A percentile compares a stretch with the other conserved stretches of the same genome.
Evolutionary conservation across 2,329 filamentous ascomycete genomes (phyloP).

Genomic region (Penicillium sp.): DNA sequence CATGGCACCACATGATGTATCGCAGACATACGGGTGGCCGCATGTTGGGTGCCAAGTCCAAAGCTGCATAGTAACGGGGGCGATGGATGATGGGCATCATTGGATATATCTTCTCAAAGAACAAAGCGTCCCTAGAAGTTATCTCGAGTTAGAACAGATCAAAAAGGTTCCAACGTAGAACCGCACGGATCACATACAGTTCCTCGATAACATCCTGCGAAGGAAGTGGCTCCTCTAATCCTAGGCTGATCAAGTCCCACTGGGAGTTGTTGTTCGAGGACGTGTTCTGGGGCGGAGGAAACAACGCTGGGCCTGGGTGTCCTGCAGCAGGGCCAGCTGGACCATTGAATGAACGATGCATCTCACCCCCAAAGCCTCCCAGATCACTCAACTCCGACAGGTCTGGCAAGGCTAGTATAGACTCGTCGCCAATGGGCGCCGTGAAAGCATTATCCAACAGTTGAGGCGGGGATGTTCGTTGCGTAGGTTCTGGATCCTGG

Average conservation of each 20-base stretch:
- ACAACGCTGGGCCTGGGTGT: slow-evolving; percentile 22
- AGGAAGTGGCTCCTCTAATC: slow-evolving; percentile 79
- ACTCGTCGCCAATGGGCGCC: slow-evolving; percentile 36
- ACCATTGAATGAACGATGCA: slow-evolving; percentile 26
- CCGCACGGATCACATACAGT: slow-evolving; percentile 54
- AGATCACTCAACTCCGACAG: slow-evolving; percentile 20
- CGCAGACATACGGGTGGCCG: slow-evolving; percentile 84
- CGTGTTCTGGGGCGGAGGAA: slow-evolving; percentile 22
- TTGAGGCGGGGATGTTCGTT: slow-evolving; percentile 34
- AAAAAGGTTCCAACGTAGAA: background rate
- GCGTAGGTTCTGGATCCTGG: slow-evolving; percentile 57
- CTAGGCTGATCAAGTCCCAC: slow-evolving; percentile 84
- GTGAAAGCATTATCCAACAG: slow-evolving; percentile 23
- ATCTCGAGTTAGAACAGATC: slow-evolving; percentile 17
- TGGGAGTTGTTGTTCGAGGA: slow-evolving; percentile 52
- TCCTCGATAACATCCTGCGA: slow-evolving; percentile 81
- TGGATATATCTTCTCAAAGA: slow-evolving; percentile 86
- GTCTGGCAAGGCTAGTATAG: slow-evolving; percentile 25
- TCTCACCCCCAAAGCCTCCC: slow-evolving; percentile 9
- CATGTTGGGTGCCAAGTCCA: slow-evolving; percentile 84
- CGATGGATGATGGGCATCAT: slow-evolving; percentile 87
- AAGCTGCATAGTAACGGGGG: slow-evolving; percentile 80
- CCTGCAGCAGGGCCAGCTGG: slow-evolving; percentile 23
- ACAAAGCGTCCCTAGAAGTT: slow-evolving; percentile 69
- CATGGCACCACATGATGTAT: slow-evolving; percentile 95